A percentile compares a stretch with the other conserved stretches of the same genome.
Conservation (phyloP, 352 stramenopile genomes). For the Phytophthora pluvialis region DNA sequence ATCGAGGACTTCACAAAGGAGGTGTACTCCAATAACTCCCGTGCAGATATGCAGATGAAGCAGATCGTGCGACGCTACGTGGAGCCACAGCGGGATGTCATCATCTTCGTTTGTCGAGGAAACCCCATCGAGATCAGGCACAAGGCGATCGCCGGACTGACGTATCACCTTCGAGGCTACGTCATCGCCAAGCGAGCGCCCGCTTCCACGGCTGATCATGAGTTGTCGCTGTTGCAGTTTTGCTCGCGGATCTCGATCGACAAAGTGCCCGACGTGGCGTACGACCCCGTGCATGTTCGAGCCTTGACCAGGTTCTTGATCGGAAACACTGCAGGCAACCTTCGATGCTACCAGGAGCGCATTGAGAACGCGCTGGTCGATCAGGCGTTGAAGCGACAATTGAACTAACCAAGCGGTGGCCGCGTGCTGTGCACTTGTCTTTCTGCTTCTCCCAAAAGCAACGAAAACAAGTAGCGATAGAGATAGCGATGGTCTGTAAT, state of each 20-base stretch:
- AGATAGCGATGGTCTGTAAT: no score
- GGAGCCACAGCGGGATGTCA: conserved; percentile 29
- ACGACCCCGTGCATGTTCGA: conserved; percentile 38
- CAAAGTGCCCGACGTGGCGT: conserved; percentile 33
- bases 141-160: conserved; percentile 28
- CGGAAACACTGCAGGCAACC: conserved; percentile 41
- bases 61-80: conserved; percentile 38
- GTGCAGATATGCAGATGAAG: conserved; percentile 35
- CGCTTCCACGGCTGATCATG: conserved; percentile 30
- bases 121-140: conserved; percentile 35
- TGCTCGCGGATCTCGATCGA: conserved; percentile 59
- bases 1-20: conserved; percentile 40
- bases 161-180: conserved; percentile 32
- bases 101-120: conserved; percentile 31
- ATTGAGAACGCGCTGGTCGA: conserved; percentile 54
- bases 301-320: conserved; percentile 56
- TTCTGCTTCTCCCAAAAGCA: no score
- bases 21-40: conserved; percentile 30
- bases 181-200: conserved; percentile 49
- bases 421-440: no score
- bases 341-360: conserved; percentile 43
- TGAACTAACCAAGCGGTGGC: not conserved
- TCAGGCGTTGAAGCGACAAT: conserved; percentile 22
- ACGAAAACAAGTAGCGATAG: no score
- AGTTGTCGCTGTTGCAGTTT: conserved; percentile 56